Base-by-base conservation (phyloP, 139 green algal genomes). In the Deuterostichococcus epilithicus region DNA sequence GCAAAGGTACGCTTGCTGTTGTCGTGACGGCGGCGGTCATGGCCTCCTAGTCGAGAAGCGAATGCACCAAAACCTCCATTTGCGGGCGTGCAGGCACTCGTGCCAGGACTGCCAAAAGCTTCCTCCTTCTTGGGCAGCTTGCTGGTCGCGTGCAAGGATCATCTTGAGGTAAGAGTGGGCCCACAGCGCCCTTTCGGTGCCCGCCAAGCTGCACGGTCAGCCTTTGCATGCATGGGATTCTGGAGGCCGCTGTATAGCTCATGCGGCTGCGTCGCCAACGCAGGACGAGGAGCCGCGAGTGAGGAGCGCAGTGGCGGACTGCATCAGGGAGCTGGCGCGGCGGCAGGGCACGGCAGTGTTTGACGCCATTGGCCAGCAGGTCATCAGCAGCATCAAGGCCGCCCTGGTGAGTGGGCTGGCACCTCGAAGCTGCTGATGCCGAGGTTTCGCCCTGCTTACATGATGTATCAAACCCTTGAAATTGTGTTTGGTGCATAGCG, bases 211-310 rank as follows among this genome's bases (percentile, higher is more conserved):
- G n/a, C n/a, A n/a, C n/a, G n/a, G n/a, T n/a, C n/a, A n/a, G n/a
- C n/a, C n/a, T n/a, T n/a, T n/a, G n/a, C n/a, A n/a, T n/a, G n/a
- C n/a, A n/a, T n/a, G n/a, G n/a, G n/a, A n/a, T n/a, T n/a, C n/a
- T n/a, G n/a, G n/a, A n/a, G n/a, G n/a, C 18, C 28, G 52, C 52
- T 28, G 52, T 28, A 30, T 20, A 20, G 42, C 42, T 8, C 42
- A 52, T 52, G 13, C 18, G 52, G 26, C 5, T 25, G 10, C 8
- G 20, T 63, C 28, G 52, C 18, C 52, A 63, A 5, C 13, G 28
- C 52, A 90, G 69, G 86, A 94, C 67, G 10, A 25, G 37, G 88
- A 94, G 74, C 80, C 90, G 10, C 88, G 91, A 2, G 89, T 95
- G 58, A 69, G 91, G 22, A 76, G 83, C 68, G 87, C 87, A 37